These are phyloP conservation scores for Xerocomellus intermedius DNA, from an alignment of 768 basidiomycete species.

Conservation along the genomic window DNA sequence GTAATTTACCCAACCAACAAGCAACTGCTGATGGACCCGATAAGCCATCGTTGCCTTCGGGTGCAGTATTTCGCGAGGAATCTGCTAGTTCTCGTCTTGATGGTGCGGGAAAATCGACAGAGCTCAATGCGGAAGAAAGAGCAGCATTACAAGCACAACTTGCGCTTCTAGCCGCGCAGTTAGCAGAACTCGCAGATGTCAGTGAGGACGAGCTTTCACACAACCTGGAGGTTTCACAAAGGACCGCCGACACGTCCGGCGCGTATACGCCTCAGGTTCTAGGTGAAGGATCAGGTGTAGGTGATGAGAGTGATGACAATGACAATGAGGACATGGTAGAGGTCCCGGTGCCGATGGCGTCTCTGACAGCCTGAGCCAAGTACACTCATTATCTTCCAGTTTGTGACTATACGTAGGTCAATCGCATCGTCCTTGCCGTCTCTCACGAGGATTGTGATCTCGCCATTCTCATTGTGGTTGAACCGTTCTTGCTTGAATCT, in stretches of 20 bases:
- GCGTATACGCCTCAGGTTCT: background rate
- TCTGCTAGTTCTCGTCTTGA: constrained; percentile 4
- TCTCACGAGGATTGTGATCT: background rate
- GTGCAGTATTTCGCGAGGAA: background rate
- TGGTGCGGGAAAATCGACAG: constrained; percentile 14
- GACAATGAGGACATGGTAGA: constrained; percentile 31
- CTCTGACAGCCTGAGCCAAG: constrained; percentile 12
- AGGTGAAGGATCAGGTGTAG: constrained; percentile 7
- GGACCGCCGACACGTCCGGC: background rate
- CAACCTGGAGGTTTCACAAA: constrained; percentile 20
- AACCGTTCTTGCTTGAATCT: background rate
- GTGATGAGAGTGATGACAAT: constrained; percentile 13
- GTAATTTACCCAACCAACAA: background rate
- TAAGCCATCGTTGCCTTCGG: constrained; percentile 1
- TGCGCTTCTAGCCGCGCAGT: constrained; percentile 68
- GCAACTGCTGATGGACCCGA: constrained; percentile 1
- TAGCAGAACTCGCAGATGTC: constrained; percentile 61
- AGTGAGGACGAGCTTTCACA: constrained; percentile 31
- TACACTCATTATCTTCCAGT: background rate
- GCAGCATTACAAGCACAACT: constrained; percentile 74
- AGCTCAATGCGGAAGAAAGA: constrained; percentile 45
- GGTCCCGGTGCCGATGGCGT: constrained; percentile 21
- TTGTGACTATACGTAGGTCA: background rate
- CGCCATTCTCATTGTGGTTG: background rate
- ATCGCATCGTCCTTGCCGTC: background rate